phyloP scores from a whole-genome alignment of 202 grass and related monocot genomes.

The Brachypodium distachyon region DNA sequence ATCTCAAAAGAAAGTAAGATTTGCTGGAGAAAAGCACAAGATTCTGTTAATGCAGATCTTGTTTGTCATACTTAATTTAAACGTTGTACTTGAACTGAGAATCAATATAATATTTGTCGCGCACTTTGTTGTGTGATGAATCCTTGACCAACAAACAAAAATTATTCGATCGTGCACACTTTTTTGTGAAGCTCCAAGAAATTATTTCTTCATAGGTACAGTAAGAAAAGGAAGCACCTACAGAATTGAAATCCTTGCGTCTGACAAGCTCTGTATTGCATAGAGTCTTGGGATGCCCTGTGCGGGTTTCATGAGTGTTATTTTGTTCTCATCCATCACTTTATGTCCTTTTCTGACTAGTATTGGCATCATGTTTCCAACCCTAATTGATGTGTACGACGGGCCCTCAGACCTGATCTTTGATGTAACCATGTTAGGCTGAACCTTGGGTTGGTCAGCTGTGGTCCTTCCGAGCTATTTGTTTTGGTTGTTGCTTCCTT shows the following conservation, averaged over 20 bases:
- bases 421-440: slow-evolving; percentile 9
- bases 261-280: background rate
- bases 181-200: background rate
- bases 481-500: background rate
- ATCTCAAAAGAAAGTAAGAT: slow-evolving; percentile 23
- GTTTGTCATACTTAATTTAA: slow-evolving; percentile 21
- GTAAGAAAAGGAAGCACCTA: background rate
- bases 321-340: slow-evolving; percentile 18
- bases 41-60: slow-evolving; percentile 28
- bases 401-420: slow-evolving; percentile 4
- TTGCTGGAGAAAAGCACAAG: slow-evolving; percentile 18
- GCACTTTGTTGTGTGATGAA: slow-evolving; percentile 2
- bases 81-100: slow-evolving; percentile 18
- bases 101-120: slow-evolving; percentile 10
- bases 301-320: slow-evolving; percentile 17
- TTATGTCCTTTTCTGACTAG: slow-evolving; percentile 21
- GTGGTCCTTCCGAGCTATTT: slow-evolving; percentile 1
- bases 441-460: background rate
- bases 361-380: slow-evolving; percentile 3
- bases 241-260: slow-evolving; percentile 25
- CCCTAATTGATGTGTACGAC: slow-evolving; percentile 3
- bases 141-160: slow-evolving; percentile 13
- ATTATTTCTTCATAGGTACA: background rate
- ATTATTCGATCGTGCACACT: too few relatives aligned
- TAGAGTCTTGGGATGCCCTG: background rate